Base-by-base conservation (phyloP, 1,284 basidiomycete genomes). In the Retiboletus flavoniger region DNA sequence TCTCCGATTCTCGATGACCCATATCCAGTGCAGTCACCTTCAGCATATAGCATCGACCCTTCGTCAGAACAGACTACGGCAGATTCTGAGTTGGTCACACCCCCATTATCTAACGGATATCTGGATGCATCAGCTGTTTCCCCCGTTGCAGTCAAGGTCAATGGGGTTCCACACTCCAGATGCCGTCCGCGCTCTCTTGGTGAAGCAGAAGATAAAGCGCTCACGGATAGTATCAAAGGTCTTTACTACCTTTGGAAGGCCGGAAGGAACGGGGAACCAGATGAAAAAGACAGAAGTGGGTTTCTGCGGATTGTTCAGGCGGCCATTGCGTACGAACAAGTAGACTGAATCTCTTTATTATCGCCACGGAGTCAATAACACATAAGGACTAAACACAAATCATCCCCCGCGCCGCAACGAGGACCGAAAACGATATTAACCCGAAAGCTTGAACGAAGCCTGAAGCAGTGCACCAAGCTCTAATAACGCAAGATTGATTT, bases 171-270 rank as follows among this genome's bases (percentile, higher is more conserved):
- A 28, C 50, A 55, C 40, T 40, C 50, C 7, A 41, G 53, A 13
- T 51, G n/a, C 17, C 34, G 6, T 10, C 19, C 43, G 41, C 49
- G 16, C 34, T 19, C 26, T 29, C 42, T 46, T 16, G 32, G 44
- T 17, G 54, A 41, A 21, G 45, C 55, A 35, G 58, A 60, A 41
- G 61, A 64, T 32, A 58, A 47, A 34, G 59, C 61, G 13, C 52
- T 62, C 14, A 59, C 63, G 3, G 58, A 74, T 57, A 60, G 73
- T 53, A 59, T 74, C 63, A 71, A 66, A 60, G 54, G 74, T 47
- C 51, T 73, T 55, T 53, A 74, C 61, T 55, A 54, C 36, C 69
- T 68, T 21, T 68, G 66, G 66, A 68, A 59, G 50, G 53, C 57
- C 1, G 63, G 65, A 31, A 59, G 53, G 45, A 62, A 55, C 48